phyloP scores from a whole-genome alignment of 2,329 filamentous ascomycete genomes.

The Dactylellina sp. region DNA sequence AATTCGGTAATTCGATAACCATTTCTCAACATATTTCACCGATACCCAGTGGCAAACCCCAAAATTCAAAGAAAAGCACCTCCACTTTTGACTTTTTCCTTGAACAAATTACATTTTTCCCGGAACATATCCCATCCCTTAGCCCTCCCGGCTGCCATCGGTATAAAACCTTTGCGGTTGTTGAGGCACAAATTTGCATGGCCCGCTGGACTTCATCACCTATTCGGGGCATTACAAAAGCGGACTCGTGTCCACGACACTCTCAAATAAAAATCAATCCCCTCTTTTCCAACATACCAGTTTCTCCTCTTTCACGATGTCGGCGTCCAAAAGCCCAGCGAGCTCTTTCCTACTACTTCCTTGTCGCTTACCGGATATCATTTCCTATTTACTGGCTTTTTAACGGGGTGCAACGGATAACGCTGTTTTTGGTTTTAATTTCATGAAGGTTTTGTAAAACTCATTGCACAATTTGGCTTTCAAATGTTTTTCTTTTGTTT shows the following conservation, averaged over 20 bases:
- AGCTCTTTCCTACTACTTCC: constrained; percentile 22
- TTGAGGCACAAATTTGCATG: constrained; percentile 29
- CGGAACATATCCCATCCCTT: constrained; percentile 13
- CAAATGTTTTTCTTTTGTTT: too few relatives aligned
- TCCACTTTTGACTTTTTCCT: constrained; percentile 26
- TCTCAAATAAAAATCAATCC: constrained; percentile 5
- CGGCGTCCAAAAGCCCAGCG: constrained; percentile 48
- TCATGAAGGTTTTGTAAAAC: constrained; percentile 43
- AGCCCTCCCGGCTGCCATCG: constrained; percentile 19
- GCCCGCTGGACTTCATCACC: constrained; percentile 23
- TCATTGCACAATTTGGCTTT: constrained; percentile 40
- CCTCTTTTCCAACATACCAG: constrained; percentile 15
- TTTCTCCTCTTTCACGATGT: constrained; percentile 20
- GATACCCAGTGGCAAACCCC: constrained; percentile 41
- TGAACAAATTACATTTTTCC: constrained; percentile 28
- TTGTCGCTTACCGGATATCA: constrained; percentile 35
- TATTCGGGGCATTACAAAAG: constrained; percentile 34
- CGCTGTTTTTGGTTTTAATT: constrained; percentile 19
- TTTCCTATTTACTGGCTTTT: constrained; percentile 35
- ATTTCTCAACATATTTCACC: constrained; percentile 15
- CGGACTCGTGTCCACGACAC: constrained; percentile 11
- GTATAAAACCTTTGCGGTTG: constrained; percentile 4
- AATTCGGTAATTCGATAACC: constrained; percentile 55
- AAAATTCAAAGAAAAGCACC: constrained; percentile 39
- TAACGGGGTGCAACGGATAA: constrained; percentile 49